Evolutionary conservation across 176 grass and related monocot genomes (phyloP), one percentile per base, ranked within the genome.

Genomic region (Lolium perenne): DNA sequence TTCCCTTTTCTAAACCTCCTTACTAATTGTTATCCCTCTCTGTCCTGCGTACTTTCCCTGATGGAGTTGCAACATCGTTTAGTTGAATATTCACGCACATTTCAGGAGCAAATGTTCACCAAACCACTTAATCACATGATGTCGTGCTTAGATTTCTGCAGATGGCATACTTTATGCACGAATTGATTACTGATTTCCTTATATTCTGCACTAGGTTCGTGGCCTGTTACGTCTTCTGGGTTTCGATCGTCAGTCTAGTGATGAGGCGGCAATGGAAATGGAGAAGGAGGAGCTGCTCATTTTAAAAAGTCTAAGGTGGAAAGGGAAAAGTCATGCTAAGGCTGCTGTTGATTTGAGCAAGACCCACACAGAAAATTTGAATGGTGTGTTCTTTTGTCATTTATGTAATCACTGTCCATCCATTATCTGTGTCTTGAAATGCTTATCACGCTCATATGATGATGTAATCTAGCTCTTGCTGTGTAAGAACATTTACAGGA

Each of bases 271-370:
- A 66, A 16, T 65, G 58, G 97, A 98, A 91, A 87, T 95, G 86
- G 90, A 95, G 79, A 92, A 84, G 47, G 97, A 98, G 86, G 97
- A 94, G 65, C 76, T 86, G 12, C 63, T 95, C 55, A 89, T 98
- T 86, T 92, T 98, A 59, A 94, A 94, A 76, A 90, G 81, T 92
- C 84, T 98, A 83, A 91, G 84, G 82, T 98, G 97, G 97, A 95
- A 94, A 89, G 86, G 69, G 76, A 92, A 86, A 88, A 85, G 84
- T 63, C 62, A 91, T 74, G 80, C 86, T 77, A 98, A 91, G 58
- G 88, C 46, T 61, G 54, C 62, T 74, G 18, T 71, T 72, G 90
- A 83, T 85, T 70, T 55, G 38, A 65, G 86, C 84, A 91, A 81
- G 57, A 77, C 73, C 85, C 76, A 90, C 10, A 61, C 80, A 82